A percentile compares a stretch with the other conserved stretches of the same genome.
Evolutionary conservation across 1,139 yeast species (phyloP).

Genomic region (Debaryomycetaceae sp.): DNA sequence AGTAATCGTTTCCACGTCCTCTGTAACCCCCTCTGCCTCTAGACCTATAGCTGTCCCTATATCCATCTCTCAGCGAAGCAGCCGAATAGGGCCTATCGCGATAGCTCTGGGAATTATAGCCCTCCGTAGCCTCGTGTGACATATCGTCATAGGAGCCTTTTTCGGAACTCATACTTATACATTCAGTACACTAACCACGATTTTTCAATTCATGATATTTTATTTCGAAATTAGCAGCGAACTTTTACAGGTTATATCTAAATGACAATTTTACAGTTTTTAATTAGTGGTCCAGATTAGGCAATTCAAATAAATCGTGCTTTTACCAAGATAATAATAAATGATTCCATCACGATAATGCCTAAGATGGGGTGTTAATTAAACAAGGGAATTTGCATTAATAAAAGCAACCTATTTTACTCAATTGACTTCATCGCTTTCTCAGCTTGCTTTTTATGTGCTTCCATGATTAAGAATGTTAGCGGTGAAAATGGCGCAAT

Average conservation of each 20-base stretch:
- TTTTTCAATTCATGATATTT: neutral
- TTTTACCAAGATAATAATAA: neutral
- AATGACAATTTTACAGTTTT: neutral
- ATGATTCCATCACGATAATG: neutral
- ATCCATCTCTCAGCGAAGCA: neutral
- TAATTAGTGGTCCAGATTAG: neutral
- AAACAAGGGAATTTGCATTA: too few relatives aligned
- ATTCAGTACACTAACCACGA: neutral
- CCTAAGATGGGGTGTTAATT: neutral
- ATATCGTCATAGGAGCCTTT: conserved; percentile 1
- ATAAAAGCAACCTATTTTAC: too few relatives aligned
- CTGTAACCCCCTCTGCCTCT: conserved; percentile 11
- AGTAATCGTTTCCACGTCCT: conserved; percentile 7
- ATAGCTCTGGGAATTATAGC: conserved; percentile 4
- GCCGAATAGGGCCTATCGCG: conserved; percentile 5
- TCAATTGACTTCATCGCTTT: too few relatives aligned
- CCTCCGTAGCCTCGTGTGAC: conserved; percentile 2
- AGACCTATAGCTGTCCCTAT: conserved; percentile 11
- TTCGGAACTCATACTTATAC: neutral
- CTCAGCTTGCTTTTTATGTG: too few relatives aligned
- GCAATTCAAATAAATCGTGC: neutral
- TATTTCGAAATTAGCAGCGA: too few relatives aligned
- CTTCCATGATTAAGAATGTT: neutral
- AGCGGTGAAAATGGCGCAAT: neutral
- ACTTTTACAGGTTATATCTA: neutral